Evolutionary conservation across 208 protist species (phyloP).

Genomic region (Trypanosoma avium): DNA sequence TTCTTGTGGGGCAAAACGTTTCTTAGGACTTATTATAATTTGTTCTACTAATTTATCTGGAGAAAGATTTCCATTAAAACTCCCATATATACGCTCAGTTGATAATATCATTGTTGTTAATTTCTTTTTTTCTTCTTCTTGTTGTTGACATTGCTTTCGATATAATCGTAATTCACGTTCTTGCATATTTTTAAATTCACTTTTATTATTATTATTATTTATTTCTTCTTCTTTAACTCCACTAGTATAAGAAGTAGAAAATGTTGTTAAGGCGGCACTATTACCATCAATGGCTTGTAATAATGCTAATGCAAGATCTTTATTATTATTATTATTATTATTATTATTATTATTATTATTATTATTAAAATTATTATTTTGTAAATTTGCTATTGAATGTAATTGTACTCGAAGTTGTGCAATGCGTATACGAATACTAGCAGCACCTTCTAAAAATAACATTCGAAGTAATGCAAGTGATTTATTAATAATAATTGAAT

Average conservation of each 20-base stretch:
- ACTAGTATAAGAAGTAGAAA: not conserved
- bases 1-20: constrained; percentile 21
- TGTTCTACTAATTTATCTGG: constrained; percentile 23
- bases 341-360: too few species aligned
- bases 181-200: constrained; percentile 27
- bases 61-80: constrained; percentile 17
- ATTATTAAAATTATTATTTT: too few species aligned
- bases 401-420: not conserved
- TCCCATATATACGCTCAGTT: constrained; percentile 5
- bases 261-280: constrained; percentile 1
- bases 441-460: constrained; percentile 23
- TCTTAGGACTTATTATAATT: constrained; percentile 21
- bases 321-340: constrained; percentile 10
- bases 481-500: constrained; percentile 2
- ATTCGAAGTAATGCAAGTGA: constrained; percentile 13
- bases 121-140: constrained; percentile 24
- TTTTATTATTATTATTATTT: constrained; percentile 9
- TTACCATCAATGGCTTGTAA: constrained; percentile 23
- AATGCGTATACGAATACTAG: constrained; percentile 13
- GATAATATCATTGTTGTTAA: constrained; percentile 1
- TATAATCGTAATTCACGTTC: constrained; percentile 25
- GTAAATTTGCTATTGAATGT: constrained; percentile 6
- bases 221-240: not conserved
- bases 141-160: constrained; percentile 10
- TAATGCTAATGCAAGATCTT: constrained; percentile 15